Conservation (phyloP, 257 asterid species). For the Capsicum rhomboideum region DNA sequence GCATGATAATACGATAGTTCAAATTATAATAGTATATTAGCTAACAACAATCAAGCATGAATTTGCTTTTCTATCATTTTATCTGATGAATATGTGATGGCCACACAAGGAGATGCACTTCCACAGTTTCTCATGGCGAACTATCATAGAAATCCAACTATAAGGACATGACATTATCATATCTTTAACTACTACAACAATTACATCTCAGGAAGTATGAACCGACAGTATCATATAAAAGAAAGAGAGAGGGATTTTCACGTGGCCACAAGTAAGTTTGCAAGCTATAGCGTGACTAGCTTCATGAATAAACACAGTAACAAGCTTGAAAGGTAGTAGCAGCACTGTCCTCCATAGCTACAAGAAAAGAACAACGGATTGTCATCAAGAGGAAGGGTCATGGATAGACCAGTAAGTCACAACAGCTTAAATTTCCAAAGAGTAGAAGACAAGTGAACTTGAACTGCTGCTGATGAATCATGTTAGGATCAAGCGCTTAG, state of each 20-base stretch:
- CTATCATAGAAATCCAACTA: not conserved
- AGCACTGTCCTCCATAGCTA: conserved; percentile 36
- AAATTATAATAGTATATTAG: not conserved
- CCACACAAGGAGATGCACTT: not conserved
- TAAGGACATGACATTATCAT: not conserved
- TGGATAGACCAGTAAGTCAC: not conserved
- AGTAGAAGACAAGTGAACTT: not conserved
- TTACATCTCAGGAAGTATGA: not conserved
- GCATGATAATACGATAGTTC: not conserved
- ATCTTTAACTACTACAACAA: not conserved
- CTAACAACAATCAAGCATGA: not conserved
- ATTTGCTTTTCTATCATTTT: not conserved
- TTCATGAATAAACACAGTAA: conserved; percentile 36
- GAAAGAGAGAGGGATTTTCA: not conserved
- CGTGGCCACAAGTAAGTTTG: conserved; percentile 39
- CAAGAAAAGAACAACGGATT: not conserved
- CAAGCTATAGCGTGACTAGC: conserved; percentile 44
- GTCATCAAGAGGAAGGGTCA: not conserved
- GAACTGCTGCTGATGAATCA: not conserved
- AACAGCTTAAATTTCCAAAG: not conserved
- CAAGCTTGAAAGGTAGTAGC: conserved; percentile 32
- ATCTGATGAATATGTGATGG: not conserved
- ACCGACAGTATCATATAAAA: not conserved
- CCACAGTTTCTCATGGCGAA: not conserved
- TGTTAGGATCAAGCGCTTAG: too few relatives aligned